phyloP scores from a whole-genome alignment of 805 yeast species.

The Blastobotrys mokoenaii region DNA sequence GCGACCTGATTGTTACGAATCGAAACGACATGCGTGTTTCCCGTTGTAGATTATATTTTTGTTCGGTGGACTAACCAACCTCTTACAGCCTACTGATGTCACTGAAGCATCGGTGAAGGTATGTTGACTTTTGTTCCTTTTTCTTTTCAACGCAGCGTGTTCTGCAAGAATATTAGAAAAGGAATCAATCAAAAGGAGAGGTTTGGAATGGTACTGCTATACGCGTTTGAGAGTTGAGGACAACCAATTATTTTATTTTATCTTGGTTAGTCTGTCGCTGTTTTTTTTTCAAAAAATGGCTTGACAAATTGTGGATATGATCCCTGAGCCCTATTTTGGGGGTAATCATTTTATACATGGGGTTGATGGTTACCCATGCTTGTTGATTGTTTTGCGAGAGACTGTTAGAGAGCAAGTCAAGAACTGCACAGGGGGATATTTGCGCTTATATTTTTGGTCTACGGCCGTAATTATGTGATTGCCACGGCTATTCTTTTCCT shows the following conservation, averaged over 20 bases:
- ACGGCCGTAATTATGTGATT: too few relatives aligned
- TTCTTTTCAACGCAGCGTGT: background rate
- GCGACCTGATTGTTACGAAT: background rate
- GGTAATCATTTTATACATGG: too few relatives aligned
- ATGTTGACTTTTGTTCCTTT: conserved; percentile 35
- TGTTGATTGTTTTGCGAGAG: too few relatives aligned
- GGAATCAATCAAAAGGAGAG: background rate
- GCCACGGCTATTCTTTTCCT: too few relatives aligned
- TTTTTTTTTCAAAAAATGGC: background rate
- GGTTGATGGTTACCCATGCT: too few relatives aligned
- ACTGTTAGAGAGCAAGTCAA: too few relatives aligned
- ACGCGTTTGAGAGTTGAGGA: too few relatives aligned
- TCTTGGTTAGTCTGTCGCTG: background rate
- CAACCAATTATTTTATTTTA: too few relatives aligned
- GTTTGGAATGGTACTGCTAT: conserved; percentile 6
- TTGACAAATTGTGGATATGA: background rate
- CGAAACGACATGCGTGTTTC: background rate
- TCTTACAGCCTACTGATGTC: conserved; percentile 61
- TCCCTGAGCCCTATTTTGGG: too few relatives aligned
- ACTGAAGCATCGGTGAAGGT: conserved; percentile 78
- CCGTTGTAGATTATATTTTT: background rate
- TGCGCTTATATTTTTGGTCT: too few relatives aligned
- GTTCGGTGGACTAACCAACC: conserved; percentile 11
- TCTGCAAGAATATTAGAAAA: conserved; percentile 1
- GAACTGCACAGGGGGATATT: too few relatives aligned